Evolutionary conservation across 108 stramenopile genomes (phyloP).

Genomic region (Conticribra guillardii): DNA sequence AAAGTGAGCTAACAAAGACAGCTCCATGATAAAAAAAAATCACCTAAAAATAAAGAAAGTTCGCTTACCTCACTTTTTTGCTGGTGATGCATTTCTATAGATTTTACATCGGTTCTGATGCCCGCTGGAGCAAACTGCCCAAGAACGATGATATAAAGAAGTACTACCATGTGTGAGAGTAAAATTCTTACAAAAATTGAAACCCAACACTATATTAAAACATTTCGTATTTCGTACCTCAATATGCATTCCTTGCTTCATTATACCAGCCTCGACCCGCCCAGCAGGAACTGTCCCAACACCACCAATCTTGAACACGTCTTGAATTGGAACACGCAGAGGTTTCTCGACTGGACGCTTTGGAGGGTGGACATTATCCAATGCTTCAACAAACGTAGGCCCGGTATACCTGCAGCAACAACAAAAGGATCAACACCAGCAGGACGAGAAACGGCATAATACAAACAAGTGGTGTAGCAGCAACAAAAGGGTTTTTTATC

Average conservation of each 20-base stretch:
- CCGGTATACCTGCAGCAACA: too few relatives aligned
- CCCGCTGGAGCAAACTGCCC: conserved; percentile 88
- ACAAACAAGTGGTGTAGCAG: too few relatives aligned
- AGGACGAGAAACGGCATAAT: too few relatives aligned
- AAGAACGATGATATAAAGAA: too few relatives aligned
- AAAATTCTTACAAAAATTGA: too few relatives aligned
- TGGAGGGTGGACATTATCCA: conserved; percentile 86
- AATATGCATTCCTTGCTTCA: conserved; percentile 91
- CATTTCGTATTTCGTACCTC: neutral
- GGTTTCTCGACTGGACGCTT: conserved; percentile 92
- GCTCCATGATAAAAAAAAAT: too few relatives aligned
- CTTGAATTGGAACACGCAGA: conserved; percentile 95
- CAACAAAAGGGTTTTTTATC: too few relatives aligned
- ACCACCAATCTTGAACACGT: conserved; percentile 96
- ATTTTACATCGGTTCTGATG: conserved; percentile 83
- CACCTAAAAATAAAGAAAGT: too few relatives aligned
- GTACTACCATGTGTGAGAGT: too few relatives aligned
- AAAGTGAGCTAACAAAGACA: too few relatives aligned
- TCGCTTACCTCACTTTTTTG: conserved; percentile 67
- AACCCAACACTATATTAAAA: too few relatives aligned
- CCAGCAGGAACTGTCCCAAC: conserved; percentile 96
- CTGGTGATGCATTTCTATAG: conserved; percentile 97
- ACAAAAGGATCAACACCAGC: too few relatives aligned
- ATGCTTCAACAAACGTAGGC: conserved; percentile 90
- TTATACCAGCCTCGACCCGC: conserved; percentile 92